Percentiles rank a stretch among this genome's conserved stretches.
Evolutionary conservation across 169 alveolate species (phyloP).

Genomic region (Eimeria necatrix): DNA sequence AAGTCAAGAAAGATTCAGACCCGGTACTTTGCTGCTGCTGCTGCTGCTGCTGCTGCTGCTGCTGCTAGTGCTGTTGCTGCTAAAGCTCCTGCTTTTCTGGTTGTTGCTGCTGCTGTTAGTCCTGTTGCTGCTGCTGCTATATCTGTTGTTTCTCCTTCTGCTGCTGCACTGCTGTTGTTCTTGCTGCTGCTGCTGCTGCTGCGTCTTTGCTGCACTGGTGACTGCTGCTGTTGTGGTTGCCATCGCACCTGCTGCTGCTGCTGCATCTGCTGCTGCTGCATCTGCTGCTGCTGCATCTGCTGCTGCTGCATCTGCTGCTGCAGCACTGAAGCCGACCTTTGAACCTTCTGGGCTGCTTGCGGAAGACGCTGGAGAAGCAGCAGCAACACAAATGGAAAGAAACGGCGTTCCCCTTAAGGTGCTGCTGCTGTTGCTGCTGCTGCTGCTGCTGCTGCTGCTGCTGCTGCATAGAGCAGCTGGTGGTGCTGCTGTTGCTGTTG

Average conservation of each 20-base stretch:
- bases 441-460: too few species aligned
- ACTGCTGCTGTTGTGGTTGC: too few species aligned
- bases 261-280: neutral
- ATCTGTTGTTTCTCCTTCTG: neutral
- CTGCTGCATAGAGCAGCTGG: too few species aligned
- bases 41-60: slow-evolving; percentile 1
- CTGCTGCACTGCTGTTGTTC: too few species aligned
- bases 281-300: neutral
- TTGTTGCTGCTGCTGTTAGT: too few species aligned
- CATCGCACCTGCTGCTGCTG: too few species aligned
- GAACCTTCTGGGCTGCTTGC: slow-evolving; percentile 95
- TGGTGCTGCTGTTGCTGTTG: too few species aligned
- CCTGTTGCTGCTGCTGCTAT: slow-evolving; percentile 19
- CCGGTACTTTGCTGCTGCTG: neutral
- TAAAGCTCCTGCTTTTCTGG: neutral
- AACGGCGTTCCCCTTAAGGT: slow-evolving; percentile 34
- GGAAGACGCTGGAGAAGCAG: slow-evolving; percentile 86
- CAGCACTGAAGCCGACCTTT: slow-evolving; percentile 84
- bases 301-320: neutral
- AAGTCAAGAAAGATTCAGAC: neutral
- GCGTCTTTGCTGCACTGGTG: neutral
- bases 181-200: neutral
- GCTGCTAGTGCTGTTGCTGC: slow-evolving; percentile 8
- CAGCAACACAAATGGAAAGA: slow-evolving; percentile 81
- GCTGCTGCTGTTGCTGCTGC: too few species aligned